Evolutionary conservation across 352 stramenopile genomes (phyloP).

Genomic region (Globisporangium uncinulatum): DNA sequence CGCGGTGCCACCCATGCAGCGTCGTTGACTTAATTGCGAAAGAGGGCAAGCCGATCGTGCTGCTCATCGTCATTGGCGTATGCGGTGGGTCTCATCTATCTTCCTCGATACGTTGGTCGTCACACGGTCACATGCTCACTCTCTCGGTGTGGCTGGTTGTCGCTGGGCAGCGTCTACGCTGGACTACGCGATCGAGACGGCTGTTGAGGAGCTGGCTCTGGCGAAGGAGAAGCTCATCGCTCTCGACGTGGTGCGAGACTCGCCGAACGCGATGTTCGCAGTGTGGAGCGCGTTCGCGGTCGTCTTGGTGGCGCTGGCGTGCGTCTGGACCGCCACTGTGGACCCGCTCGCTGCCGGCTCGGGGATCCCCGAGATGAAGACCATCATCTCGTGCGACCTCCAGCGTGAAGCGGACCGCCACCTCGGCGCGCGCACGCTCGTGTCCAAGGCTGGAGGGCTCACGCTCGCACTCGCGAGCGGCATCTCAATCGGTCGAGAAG

Average conservation of each 20-base stretch:
- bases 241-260: constrained; percentile 10
- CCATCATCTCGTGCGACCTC: constrained; percentile 62
- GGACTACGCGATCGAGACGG: constrained; percentile 39
- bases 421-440: constrained; percentile 36
- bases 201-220: constrained; percentile 16
- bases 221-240: constrained; percentile 15
- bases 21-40: constrained; percentile 41
- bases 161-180: constrained; percentile 34
- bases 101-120: constrained; percentile 1
- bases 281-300: constrained; percentile 33
- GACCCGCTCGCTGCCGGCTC: constrained; percentile 49
- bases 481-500: constrained; percentile 95
- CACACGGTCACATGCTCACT: neutral
- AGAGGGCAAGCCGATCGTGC: constrained; percentile 43
- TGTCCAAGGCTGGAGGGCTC: constrained; percentile 87
- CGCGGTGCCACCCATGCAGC: constrained; percentile 23
- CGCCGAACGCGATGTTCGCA: constrained; percentile 17
- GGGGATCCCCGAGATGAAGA: constrained; percentile 76
- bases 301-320: constrained; percentile 22
- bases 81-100: constrained; percentile 21
- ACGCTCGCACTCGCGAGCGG: constrained; percentile 87
- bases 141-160: neutral
- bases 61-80: constrained; percentile 45
- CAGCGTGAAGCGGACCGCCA: constrained; percentile 40
- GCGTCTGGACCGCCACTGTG: constrained; percentile 37